These are phyloP conservation scores for Blastocystis sp. DNA, from an alignment of 352 stramenopile species.

Conservation along the genomic window DNA sequence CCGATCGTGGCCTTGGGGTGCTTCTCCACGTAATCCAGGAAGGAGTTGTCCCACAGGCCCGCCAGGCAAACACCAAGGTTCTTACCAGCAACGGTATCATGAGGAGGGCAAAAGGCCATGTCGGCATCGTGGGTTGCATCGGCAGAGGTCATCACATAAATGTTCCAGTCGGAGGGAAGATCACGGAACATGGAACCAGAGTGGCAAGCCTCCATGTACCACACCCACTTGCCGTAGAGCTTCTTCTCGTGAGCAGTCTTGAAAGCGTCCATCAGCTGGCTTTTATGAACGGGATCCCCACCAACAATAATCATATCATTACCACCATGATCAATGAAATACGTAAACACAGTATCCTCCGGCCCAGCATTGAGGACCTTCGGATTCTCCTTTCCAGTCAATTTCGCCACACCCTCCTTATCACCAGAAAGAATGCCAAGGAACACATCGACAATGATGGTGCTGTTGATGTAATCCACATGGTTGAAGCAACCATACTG, in stretches of 20 bases:
- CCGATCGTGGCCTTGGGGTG: no score
- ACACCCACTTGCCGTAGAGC: no score
- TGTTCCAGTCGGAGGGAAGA: no score
- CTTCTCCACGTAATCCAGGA: no score
- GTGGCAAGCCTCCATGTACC: no score
- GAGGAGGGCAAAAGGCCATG: constrained; percentile 57
- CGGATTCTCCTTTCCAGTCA: neutral
- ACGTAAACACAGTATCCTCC: no score
- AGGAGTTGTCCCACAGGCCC: no score
- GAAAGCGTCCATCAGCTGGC: neutral
- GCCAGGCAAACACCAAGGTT: neutral
- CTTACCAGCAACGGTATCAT: constrained; percentile 52
- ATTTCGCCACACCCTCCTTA: constrained; percentile 4
- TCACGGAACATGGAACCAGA: no score
- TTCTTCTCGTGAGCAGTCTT: no score
- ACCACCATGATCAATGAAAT: constrained; percentile 9
- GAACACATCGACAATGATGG: constrained; percentile 36
- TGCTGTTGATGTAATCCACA: constrained; percentile 41
- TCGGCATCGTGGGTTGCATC: constrained; percentile 48
- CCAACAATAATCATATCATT: constrained; percentile 54
- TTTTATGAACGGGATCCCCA: neutral
- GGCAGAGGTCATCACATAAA: neutral
- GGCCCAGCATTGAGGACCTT: no score
- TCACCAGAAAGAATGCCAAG: constrained; percentile 57
- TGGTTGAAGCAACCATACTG: constrained; percentile 63